Evolutionary conservation across 176 grass and related monocot genomes (phyloP), one percentile per base, ranked within the genome.

Genomic region (Avena insularis): DNA sequence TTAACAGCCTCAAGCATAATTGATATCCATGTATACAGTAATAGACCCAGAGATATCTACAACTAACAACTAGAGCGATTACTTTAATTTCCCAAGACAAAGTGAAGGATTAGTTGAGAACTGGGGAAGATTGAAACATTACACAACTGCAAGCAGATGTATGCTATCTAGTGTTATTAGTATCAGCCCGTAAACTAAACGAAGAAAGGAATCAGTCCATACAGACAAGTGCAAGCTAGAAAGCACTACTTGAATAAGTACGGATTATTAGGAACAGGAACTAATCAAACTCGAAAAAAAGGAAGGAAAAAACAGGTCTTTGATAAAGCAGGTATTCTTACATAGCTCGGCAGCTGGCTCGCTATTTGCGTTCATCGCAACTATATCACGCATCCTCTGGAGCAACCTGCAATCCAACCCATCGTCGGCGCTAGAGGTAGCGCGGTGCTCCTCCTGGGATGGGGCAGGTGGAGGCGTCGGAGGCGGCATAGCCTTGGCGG

Each of bases 361-460:
- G 23, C 62, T 49, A 0, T 7, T 74, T 48, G 11, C 71, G 0
- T 15, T 0, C 12, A 15, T 3, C 5, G 43, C 12, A 7, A 74
- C 10, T 0, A 74, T 74, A 2, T 49, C 0, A 21, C 45, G 43
- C 19, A 74, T 0, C 20, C 12, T 6, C n/a, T 21, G 11, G 71
- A 0, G 19, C 71, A 74, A 6, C 4, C 23, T 25, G 45, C 25
- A 23, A 50, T 4, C 45, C 45, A 23, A 50, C n/a, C 45, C 6
- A 2, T 74, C 71, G 71, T 74, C 71, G 71, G 21, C n/a, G 71
- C 71, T 27, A n/a, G 71, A 14, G 71, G 45, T 15, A 25, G 45
- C 45, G 12, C 40, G 71, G 45, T 48, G 71, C n/a, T 74, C 71
- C 43, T 73, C 70, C 43, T 73, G 71, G 45, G 71, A 25, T 8